Evolutionary conservation across 1,284 basidiomycete species (phyloP), one percentile per base, ranked within the genome.

Genomic region (Porodaedalea pini): DNA sequence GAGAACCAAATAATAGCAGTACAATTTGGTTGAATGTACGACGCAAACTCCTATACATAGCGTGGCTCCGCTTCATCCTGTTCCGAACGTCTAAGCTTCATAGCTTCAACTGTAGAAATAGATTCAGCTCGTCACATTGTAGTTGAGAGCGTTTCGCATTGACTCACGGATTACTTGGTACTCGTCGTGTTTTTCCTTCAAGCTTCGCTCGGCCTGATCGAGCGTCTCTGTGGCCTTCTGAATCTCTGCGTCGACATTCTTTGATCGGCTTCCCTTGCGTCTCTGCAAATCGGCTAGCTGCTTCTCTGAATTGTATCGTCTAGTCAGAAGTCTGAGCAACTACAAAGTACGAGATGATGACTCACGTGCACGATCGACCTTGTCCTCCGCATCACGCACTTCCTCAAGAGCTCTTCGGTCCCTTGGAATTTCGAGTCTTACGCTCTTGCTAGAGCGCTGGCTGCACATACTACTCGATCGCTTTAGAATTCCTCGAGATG

Each of bases 381-480:
- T 54, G 11, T 60, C 58, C 50, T 60, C 54, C 17, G 54, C 54
- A 40, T 56, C 54, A 19, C 58, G 58, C 15, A 56, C 58, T 44
- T 60, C 54, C 23, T 60, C 54, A 6, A 60, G 54, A 10, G 58
- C 58, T 39, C 36, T 47, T 39, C 54, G 48, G 34, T 60, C 58
- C 29, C 48, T 54, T 19, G 58, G 48, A 40, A 60, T 56, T 23
- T 57, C 59, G 11, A 61, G 21, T 19, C 55, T 37, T 10, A 61
- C 59, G 39, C 59, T 61, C 55, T 61, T 61, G 23, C n/a, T 47
- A 5, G 58, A 60, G 5, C 59, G 50, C 21, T 57, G 56, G 49
- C 59, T 61, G 39, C 59, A 57, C 27, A 39, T 23, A 21, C 59
- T 61, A 32, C 52, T 56, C 15, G 59, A 57, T 7, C 59, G 59